Conservation (phyloP, 768 basidiomycete species). For the Suillus subalutaceus region DNA sequence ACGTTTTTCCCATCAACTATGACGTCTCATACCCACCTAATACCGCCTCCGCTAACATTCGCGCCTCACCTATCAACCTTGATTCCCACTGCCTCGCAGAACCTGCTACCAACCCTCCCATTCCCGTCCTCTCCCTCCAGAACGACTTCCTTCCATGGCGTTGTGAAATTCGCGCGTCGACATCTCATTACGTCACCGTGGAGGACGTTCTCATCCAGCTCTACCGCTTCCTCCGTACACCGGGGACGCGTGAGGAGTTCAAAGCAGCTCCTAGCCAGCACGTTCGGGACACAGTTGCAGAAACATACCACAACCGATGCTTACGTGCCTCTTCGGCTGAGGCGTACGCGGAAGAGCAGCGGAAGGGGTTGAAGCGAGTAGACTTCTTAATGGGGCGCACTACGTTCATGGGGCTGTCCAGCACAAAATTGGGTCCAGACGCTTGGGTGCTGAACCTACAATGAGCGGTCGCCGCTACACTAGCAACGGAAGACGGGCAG, state of each 20-base stretch:
- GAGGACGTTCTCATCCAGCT: slow-evolving; percentile 52
- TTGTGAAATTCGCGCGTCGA: slow-evolving; percentile 32
- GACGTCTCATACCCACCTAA: slow-evolving; percentile 23
- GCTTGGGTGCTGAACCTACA: slow-evolving; percentile 37
- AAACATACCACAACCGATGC: slow-evolving; percentile 47
- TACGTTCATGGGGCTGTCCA: slow-evolving; percentile 50
- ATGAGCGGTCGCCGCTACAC: slow-evolving; percentile 16
- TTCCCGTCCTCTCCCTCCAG: slow-evolving; percentile 33
- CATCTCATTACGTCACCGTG: slow-evolving; percentile 38
- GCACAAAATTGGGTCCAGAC: slow-evolving; percentile 39
- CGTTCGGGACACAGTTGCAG: slow-evolving; percentile 38
- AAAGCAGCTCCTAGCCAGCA: slow-evolving; percentile 33
- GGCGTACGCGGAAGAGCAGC: slow-evolving; percentile 41
- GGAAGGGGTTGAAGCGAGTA: slow-evolving; percentile 53
- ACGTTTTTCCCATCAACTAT: slow-evolving; percentile 23
- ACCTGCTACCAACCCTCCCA: slow-evolving; percentile 34
- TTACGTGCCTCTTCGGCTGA: slow-evolving; percentile 33
- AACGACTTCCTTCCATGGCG: slow-evolving; percentile 37
- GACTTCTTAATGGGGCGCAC: slow-evolving; percentile 52
- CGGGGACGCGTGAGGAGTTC: slow-evolving; percentile 46
- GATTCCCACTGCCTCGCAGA: slow-evolving; percentile 27
- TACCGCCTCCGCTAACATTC: slow-evolving; percentile 25
- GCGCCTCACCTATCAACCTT: slow-evolving; percentile 29
- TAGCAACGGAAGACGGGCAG: neutral
- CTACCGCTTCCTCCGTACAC: slow-evolving; percentile 45